phyloP scores from a whole-genome alignment of 306 rosid species.

The Pyrus communis region DNA sequence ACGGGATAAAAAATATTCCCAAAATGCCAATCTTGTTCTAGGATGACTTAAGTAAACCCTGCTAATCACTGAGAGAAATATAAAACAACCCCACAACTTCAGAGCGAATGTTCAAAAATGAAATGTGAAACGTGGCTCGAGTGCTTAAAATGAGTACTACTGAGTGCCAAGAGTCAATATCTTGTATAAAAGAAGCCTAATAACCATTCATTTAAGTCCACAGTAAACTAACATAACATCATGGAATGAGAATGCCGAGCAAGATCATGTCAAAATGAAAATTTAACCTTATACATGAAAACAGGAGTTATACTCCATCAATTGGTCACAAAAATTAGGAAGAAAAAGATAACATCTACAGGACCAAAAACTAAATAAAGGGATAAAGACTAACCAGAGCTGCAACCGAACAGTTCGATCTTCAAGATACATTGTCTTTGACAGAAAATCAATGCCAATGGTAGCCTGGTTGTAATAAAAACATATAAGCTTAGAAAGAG shows the following conservation, averaged over 20 bases:
- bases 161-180: background rate
- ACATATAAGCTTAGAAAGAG: background rate
- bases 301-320: background rate
- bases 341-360: background rate
- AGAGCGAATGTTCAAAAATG: background rate
- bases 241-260: background rate
- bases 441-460: constrained; percentile 47
- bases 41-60: background rate
- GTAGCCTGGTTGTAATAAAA: constrained; percentile 34
- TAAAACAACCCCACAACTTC: background rate
- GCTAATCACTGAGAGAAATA: background rate
- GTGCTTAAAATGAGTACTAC: background rate
- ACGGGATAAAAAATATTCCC: background rate
- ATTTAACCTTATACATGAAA: background rate
- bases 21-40: background rate
- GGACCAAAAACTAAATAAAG: background rate
- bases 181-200: background rate
- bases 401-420: constrained; percentile 51
- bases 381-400: constrained; percentile 34
- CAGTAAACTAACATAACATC: background rate
- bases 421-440: constrained; percentile 64
- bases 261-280: background rate
- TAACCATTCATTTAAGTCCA: background rate
- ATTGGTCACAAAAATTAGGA: background rate
- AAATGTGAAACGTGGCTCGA: background rate